phyloP scores from a whole-genome alignment of 768 basidiomycete species.

The Auriculariales sp. region DNA sequence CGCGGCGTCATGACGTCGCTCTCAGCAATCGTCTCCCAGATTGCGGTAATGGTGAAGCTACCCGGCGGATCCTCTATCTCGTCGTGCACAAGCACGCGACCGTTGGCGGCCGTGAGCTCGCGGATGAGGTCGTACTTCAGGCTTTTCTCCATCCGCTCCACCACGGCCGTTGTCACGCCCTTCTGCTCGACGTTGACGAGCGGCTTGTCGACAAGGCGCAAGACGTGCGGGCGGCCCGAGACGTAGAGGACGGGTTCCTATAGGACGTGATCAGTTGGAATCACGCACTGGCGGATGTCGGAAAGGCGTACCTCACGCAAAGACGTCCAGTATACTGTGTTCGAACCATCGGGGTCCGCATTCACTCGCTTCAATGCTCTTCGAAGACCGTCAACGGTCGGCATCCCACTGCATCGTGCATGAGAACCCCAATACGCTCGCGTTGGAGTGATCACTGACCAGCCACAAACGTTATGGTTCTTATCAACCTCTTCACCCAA shows the following conservation, averaged over 20 bases:
- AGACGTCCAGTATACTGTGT: conserved; percentile 86
- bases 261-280: neutral
- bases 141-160: conserved; percentile 79
- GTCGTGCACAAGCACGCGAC: conserved; percentile 80
- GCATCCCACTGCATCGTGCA: conserved; percentile 67
- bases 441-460: conserved; percentile 29
- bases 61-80: conserved; percentile 91
- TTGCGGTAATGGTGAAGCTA: conserved; percentile 77
- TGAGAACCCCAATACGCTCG: conserved; percentile 5
- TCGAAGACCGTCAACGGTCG: conserved; percentile 75
- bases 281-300: too few relatives aligned
- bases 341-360: conserved; percentile 63
- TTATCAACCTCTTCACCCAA: conserved; percentile 23
- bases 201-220: conserved; percentile 76
- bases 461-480: conserved; percentile 63
- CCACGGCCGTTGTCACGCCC: conserved; percentile 78
- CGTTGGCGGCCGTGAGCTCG: conserved; percentile 48
- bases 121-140: conserved; percentile 80
- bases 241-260: conserved; percentile 91
- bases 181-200: conserved; percentile 89
- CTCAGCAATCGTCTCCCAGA: conserved; percentile 81
- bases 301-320: conserved; percentile 54
- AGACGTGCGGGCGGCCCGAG: conserved; percentile 74
- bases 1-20: conserved; percentile 78
- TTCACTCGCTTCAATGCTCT: conserved; percentile 65